Conservation (phyloP, 164 flowering plant species). For the Aristolochia contorta region DNA sequence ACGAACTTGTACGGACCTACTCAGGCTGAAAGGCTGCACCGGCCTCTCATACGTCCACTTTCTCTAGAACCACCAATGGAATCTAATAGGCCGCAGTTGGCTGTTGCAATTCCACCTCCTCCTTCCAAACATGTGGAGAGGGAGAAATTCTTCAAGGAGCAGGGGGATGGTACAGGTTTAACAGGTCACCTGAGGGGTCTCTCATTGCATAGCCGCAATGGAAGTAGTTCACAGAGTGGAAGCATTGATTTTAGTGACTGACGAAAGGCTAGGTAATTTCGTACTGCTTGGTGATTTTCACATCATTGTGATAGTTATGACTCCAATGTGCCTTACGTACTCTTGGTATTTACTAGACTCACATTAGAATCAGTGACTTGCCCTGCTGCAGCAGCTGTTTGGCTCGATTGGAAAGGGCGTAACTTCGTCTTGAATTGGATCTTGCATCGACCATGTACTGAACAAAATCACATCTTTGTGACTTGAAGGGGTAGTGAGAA, state of each 20-base stretch:
- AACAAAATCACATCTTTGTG: no score
- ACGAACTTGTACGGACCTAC: conserved; percentile 36
- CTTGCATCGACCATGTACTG: no score
- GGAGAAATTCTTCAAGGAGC: conserved; percentile 76
- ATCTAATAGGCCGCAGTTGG: not conserved
- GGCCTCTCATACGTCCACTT: conserved; percentile 70
- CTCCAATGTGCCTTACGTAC: no score
- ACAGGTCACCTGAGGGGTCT: conserved; percentile 51
- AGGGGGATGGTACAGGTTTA: conserved; percentile 38
- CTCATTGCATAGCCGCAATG: conserved; percentile 59
- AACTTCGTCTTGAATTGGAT: no score
- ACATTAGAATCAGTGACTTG: no score
- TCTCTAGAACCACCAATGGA: conserved; percentile 23
- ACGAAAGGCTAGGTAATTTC: conserved; percentile 2
- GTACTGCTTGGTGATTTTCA: no score
- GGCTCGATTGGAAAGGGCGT: no score
- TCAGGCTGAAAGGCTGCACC: conserved; percentile 44
- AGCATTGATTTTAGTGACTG: conserved; percentile 60
- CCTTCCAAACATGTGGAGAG: conserved; percentile 81
- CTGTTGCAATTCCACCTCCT: conserved; percentile 79
- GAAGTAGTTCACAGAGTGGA: conserved; percentile 66
- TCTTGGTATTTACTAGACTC: no score
- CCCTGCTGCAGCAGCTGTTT: no score
- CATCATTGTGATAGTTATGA: no score
- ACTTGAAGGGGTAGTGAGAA: no score